A percentile compares a stretch with the other conserved stretches of the same genome.
phyloP scores from a whole-genome alignment of 768 basidiomycete genomes.

The Xerocomellus amylosporus region DNA sequence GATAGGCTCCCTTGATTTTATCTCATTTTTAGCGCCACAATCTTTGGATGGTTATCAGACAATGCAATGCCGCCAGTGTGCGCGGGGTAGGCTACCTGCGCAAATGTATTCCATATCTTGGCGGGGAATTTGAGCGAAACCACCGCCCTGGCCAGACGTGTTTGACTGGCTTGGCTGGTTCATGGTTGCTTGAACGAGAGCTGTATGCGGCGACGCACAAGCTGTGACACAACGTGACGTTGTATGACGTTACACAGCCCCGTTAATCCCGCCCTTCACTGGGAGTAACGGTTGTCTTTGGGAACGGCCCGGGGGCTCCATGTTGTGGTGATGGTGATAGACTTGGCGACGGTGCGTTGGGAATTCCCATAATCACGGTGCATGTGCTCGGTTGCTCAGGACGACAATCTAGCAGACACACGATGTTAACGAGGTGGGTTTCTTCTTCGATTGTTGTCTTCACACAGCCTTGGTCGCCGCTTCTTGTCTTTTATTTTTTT shows the following conservation, averaged over 20 bases:
- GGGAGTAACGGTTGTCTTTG: not conserved
- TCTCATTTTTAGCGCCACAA: constrained; percentile 90
- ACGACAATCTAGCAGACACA: constrained; percentile 2
- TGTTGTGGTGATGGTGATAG: not conserved
- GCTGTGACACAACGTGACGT: constrained; percentile 14
- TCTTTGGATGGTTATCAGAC: constrained; percentile 45
- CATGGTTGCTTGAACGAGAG: constrained; percentile 27
- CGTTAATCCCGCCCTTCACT: not conserved
- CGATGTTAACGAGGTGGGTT: not conserved
- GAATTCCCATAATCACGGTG: constrained; percentile 17
- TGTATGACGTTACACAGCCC: constrained; percentile 6
- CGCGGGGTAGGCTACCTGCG: constrained; percentile 55
- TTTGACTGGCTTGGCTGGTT: constrained; percentile 36
- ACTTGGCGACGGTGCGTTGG: constrained; percentile 15
- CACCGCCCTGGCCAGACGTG: constrained; percentile 32
- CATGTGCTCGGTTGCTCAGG: constrained; percentile 6
- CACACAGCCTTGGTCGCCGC: constrained; percentile 2
- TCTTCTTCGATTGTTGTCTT: not conserved
- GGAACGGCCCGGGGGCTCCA: not conserved
- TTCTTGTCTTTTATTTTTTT: not conserved
- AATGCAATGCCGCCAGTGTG: not conserved
- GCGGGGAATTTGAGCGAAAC: constrained; percentile 39
- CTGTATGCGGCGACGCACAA: not conserved
- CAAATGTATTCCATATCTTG: constrained; percentile 84
- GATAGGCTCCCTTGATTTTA: constrained; percentile 88